Conservation (phyloP, 345 rosid genomes). For the Dimocarpus longan region DNA sequence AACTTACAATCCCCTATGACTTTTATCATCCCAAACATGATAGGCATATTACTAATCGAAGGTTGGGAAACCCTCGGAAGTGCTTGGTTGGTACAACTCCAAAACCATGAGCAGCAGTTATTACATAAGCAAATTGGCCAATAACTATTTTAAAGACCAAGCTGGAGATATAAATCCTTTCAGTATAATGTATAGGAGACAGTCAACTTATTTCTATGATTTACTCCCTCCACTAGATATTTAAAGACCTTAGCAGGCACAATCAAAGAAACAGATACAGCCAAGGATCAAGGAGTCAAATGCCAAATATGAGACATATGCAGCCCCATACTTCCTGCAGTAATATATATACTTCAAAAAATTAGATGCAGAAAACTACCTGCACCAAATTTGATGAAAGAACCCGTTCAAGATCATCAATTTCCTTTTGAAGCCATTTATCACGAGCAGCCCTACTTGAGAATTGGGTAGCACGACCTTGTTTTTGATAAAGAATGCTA, state of each 20-base stretch:
- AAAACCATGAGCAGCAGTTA: not conserved
- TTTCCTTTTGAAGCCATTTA: slow-evolving; percentile 95
- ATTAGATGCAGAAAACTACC: slow-evolving; percentile 35
- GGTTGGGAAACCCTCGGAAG: not conserved
- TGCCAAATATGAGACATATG: not conserved
- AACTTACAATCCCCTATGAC: not conserved
- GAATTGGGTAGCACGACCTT: slow-evolving; percentile 98
- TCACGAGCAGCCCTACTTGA: slow-evolving; percentile 89
- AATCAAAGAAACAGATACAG: not conserved
- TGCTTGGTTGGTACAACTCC: not conserved
- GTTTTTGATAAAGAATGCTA: slow-evolving; percentile 96
- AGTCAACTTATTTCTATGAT: not conserved
- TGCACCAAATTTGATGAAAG: slow-evolving; percentile 70
- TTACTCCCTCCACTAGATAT: not conserved
- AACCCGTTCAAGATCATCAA: slow-evolving; percentile 83
- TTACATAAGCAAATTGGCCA: not conserved
- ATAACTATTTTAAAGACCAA: not conserved
- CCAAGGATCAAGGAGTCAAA: not conserved
- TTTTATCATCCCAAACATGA: not conserved
- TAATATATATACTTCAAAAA: not conserved
- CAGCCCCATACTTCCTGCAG: not conserved
- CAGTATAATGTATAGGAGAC: not conserved
- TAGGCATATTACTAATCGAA: not conserved
- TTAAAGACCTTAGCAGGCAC: not conserved
- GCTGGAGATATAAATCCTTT: not conserved